Evolutionary conservation across 2,329 filamentous ascomycete species (phyloP), one percentile per base, ranked within the genome.

Genomic region (Fusarium mangiferae): DNA sequence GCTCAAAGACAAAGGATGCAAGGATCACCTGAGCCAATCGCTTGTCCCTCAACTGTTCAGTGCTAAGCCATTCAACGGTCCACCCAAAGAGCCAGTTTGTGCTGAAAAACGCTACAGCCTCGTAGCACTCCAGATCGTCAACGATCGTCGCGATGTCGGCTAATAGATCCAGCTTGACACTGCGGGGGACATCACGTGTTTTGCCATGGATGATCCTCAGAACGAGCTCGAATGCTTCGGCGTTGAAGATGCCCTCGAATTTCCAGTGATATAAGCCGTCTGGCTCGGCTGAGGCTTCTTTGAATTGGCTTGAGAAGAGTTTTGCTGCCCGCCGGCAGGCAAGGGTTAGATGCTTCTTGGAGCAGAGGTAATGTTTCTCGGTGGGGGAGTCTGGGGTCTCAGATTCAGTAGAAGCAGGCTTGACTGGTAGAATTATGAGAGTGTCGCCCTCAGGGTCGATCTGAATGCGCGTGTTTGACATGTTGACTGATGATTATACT

Each of bases 151-250:
- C 57, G 0, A 65, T 38, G 2, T 20, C 24, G 17, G 24, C 7
- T 2, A 62, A 7, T 0, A 52, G 10, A n/a, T 62, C 12, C 2
- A 38, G 13, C 4, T n/a, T 11, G 0, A 33, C 2, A 3, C 0
- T 13, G 7, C 36, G 57, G 0, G 45, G 62, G 0, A 45, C 5
- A 0, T 5, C 6, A 3, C 62, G 57, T 2, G 57, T 62, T 15
- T 62, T 65, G 8, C 57, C 62, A 11, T 65, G 57, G 0, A 65
- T 52, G 7, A 65, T 44, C 7, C 12, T 45, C 1, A 65, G 12
- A 0, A 52, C 39, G 2, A 65, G 26, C 0, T 8, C 26, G 1
- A 65, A 39, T 1, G 62, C 57, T 9, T 35, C 11, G 1, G 1
- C 0, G 1, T 44, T 7, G 0, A 65, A 62, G 6, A 30, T 49